A percentile compares a stretch with the other conserved stretches of the same genome.
Evolutionary conservation across 1,284 basidiomycete genomes (phyloP).

Genomic region (Malassezia globosa): DNA sequence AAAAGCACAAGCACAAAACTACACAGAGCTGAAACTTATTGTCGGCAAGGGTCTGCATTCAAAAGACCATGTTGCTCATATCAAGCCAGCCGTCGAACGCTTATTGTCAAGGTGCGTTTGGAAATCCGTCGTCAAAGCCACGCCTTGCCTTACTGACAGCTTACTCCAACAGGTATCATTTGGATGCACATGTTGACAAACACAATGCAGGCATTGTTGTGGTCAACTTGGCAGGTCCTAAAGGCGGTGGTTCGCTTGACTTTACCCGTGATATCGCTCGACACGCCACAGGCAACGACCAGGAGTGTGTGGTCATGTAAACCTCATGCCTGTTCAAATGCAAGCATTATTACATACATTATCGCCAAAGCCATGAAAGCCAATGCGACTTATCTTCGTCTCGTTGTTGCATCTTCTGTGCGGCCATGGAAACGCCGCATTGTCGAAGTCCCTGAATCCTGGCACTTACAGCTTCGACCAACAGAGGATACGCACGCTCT

Average conservation of each 20-base stretch:
- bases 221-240: slow-evolving; percentile 58
- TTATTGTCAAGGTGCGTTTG: slow-evolving; percentile 63
- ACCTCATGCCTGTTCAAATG: too few species aligned
- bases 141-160: too few species aligned
- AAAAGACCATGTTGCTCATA: slow-evolving; percentile 64
- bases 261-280: slow-evolving; percentile 38
- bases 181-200: slow-evolving; percentile 62
- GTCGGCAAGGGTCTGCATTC: slow-evolving; percentile 81
- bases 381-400: not conserved
- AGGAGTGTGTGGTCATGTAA: slow-evolving; percentile 16
- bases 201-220: slow-evolving; percentile 74
- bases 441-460: too few species aligned
- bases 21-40: slow-evolving; percentile 66
- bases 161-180: not conserved
- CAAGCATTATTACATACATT: too few species aligned
- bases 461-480: slow-evolving; percentile 10
- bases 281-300: slow-evolving; percentile 25
- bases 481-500: slow-evolving; percentile 1
- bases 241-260: slow-evolving; percentile 37
- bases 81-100: slow-evolving; percentile 84
- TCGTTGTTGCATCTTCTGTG: too few species aligned
- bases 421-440: too few species aligned
- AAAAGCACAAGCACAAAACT: slow-evolving; percentile 58
- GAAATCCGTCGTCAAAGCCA: not conserved
- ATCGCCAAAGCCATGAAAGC: not conserved